Conservation (phyloP, 164 flowering plant genomes). For the Nelumbo lutea region DNA sequence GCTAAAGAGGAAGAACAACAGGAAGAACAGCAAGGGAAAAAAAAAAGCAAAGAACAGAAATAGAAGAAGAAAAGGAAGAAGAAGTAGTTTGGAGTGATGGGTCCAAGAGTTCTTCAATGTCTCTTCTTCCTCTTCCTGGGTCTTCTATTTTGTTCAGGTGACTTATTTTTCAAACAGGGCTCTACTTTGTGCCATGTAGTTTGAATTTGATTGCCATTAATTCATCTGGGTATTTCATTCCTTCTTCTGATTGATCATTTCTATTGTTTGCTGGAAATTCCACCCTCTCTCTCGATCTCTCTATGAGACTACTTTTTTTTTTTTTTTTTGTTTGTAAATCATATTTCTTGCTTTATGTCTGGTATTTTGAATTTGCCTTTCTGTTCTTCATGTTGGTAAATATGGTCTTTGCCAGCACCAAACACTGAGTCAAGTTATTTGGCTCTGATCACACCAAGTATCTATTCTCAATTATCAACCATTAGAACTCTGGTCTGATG, state of each 20-base stretch:
- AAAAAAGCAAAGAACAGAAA: too few species aligned
- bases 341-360: background rate
- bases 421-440: background rate
- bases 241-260: background rate
- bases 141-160: slow-evolving; percentile 46
- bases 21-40: background rate
- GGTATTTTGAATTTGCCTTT: background rate
- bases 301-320: background rate
- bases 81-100: slow-evolving; percentile 31
- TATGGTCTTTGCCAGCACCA: background rate
- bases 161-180: slow-evolving; percentile 4
- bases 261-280: background rate
- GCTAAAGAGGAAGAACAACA: slow-evolving; percentile 12
- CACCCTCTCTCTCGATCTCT: background rate
- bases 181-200: background rate
- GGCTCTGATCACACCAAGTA: background rate
- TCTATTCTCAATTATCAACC: background rate
- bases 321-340: background rate
- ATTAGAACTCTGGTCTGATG: background rate
- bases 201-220: background rate
- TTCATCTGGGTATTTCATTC: background rate
- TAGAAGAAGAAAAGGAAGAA: background rate
- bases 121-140: slow-evolving; percentile 23
- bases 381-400: background rate
- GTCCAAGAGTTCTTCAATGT: slow-evolving; percentile 13